Percentiles rank a stretch among this genome's conserved stretches.
These are phyloP conservation scores for Geoglossum glabrum DNA, from an alignment of 495 filamentous ascomycete species.

Conservation along the genomic window DNA sequence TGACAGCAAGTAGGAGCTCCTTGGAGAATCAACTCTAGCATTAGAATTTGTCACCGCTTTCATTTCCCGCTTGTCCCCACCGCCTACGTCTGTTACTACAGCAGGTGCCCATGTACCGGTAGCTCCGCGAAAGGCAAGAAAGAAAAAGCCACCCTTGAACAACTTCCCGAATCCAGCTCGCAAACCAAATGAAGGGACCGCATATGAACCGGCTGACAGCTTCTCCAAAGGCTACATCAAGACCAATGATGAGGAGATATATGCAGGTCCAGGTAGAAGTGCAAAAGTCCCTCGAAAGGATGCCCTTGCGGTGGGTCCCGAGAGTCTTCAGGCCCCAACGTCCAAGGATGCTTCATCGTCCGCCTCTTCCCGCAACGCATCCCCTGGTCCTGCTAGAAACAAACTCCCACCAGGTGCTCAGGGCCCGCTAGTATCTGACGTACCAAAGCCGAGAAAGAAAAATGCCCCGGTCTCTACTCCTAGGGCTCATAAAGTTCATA, in stretches of 20 bases:
- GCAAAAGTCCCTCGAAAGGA: conserved; percentile 6
- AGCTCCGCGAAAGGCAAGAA: conserved; percentile 23
- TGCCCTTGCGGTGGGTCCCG: conserved; percentile 20
- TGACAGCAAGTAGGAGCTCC: conserved; percentile 33
- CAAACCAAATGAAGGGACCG: conserved; percentile 28
- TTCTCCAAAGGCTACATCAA: conserved; percentile 39
- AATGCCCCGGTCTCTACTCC: neutral
- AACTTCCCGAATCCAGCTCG: conserved; percentile 37
- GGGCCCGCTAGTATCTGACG: conserved; percentile 63
- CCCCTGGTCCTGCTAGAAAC: conserved; percentile 20
- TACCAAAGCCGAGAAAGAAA: conserved; percentile 9
- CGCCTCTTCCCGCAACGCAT: conserved; percentile 20
- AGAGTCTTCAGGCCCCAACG: conserved; percentile 20
- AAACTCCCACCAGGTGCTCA: conserved; percentile 47
- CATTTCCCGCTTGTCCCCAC: conserved; percentile 34
- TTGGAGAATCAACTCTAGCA: conserved; percentile 68
- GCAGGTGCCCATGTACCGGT: conserved; percentile 12
- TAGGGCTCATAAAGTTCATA: conserved; percentile 29
- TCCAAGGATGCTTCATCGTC: conserved; percentile 14
- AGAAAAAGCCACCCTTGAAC: conserved; percentile 40
- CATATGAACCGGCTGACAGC: conserved; percentile 20
- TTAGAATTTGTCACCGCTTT: conserved; percentile 86
- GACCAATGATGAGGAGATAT: conserved; percentile 42
- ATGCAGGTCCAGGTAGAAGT: conserved; percentile 16
- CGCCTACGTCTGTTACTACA: conserved; percentile 8